phyloP scores from a whole-genome alignment of 257 asterid genomes.

The Solanum tacnaense region DNA sequence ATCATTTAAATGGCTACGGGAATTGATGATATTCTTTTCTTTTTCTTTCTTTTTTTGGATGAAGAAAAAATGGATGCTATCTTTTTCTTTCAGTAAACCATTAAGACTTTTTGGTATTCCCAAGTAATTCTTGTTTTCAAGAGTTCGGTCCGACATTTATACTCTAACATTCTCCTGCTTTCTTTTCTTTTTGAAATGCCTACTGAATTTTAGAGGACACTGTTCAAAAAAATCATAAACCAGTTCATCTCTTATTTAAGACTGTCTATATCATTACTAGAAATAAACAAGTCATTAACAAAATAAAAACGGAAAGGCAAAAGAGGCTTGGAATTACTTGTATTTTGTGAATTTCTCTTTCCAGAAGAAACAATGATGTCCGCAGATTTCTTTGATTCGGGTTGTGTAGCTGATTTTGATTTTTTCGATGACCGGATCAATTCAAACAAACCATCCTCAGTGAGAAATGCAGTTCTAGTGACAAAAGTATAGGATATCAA shows the following conservation, averaged over 20 bases:
- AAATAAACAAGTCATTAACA: not conserved
- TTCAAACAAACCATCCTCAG: slow-evolving; percentile 90
- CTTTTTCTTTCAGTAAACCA: not conserved
- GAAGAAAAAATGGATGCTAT: not conserved
- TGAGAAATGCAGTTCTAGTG: slow-evolving; percentile 67
- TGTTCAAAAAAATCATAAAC: not conserved
- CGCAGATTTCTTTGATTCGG: slow-evolving; percentile 36
- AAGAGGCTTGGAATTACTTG: slow-evolving; percentile 2
- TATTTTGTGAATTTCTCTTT: slow-evolving; percentile 45
- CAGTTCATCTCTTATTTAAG: not conserved
- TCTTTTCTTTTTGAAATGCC: not conserved
- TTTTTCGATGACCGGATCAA: slow-evolving; percentile 67
- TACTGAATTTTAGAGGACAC: not conserved
- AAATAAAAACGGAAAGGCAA: not conserved
- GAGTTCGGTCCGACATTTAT: not conserved
- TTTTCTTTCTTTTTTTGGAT: not conserved
- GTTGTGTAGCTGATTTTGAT: slow-evolving; percentile 23
- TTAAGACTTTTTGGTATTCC: not conserved
- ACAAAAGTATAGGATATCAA: slow-evolving; percentile 1
- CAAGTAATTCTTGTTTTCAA: not conserved
- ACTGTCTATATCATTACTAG: not conserved
- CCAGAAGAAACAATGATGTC: slow-evolving; percentile 45
- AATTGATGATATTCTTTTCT: not conserved
- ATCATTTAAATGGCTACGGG: not conserved
- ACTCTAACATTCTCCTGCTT: not conserved